Percentiles rank a stretch among this genome's conserved stretches.
Evolutionary conservation across 2,329 filamentous ascomycete genomes (phyloP).

Genomic region (Laburnicola sp.): DNA sequence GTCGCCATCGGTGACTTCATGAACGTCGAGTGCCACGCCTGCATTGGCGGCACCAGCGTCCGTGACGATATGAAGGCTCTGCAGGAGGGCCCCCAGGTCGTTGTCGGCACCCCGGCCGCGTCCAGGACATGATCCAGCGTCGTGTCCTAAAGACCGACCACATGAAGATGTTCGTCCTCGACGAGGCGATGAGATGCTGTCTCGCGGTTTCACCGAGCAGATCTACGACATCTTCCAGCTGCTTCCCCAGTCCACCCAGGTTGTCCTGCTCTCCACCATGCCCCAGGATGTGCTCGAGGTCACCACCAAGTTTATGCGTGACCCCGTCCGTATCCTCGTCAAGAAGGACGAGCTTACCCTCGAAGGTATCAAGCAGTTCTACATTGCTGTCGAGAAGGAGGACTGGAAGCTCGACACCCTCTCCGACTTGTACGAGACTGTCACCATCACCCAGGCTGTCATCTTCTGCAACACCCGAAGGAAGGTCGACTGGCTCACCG

Average conservation of each 20-base stretch:
- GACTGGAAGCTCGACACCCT: constrained; percentile 99
- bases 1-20: constrained; percentile 99
- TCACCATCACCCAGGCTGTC: constrained; percentile 98
- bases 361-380: constrained; percentile 99
- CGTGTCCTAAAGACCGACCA: constrained; percentile 93
- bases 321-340: constrained; percentile 97
- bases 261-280: constrained; percentile 97
- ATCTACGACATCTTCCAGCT: constrained; percentile 99
- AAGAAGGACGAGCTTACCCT: constrained; percentile 99
- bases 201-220: constrained; percentile 99
- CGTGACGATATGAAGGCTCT: constrained; percentile 99
- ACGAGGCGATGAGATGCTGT: constrained; percentile 99
- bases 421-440: constrained; percentile 97
- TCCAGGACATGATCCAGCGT: constrained; percentile 99
- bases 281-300: constrained; percentile 99
- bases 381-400: constrained; percentile 99
- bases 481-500: constrained; percentile 99
- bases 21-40: constrained; percentile 98
- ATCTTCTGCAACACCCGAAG: constrained; percentile 99
- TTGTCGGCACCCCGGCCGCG: constrained; percentile 98
- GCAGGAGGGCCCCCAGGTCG: constrained; percentile 92
- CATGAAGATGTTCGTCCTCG: constrained; percentile 99
- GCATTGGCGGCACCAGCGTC: constrained; percentile 97
- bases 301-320: constrained; percentile 99
- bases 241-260: constrained; percentile 95